phyloP scores from a whole-genome alignment of 805 yeast species.

The Grigorovia yakushimaensis region DNA sequence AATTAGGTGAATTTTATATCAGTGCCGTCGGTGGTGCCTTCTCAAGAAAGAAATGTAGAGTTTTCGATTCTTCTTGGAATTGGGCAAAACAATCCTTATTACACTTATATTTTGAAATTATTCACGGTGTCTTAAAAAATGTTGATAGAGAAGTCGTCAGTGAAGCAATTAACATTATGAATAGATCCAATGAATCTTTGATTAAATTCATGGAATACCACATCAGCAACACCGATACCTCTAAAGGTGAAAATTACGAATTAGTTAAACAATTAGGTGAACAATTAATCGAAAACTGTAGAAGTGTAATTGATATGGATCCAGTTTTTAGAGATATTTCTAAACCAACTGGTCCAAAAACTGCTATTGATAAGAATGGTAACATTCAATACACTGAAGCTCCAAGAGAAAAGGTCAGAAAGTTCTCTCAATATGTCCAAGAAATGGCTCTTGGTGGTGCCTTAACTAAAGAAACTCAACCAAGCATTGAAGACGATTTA shows the following conservation, averaged over 20 bases:
- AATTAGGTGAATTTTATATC: conserved; percentile 89
- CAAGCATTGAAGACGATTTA: conserved; percentile 77
- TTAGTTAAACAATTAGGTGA: conserved; percentile 85
- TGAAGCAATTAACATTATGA: conserved; percentile 95
- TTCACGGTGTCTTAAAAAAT: conserved; percentile 83
- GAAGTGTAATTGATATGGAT: conserved; percentile 63
- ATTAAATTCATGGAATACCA: conserved; percentile 94
- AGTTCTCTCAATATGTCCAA: conserved; percentile 87
- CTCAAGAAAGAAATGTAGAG: conserved; percentile 87
- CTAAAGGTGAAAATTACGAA: conserved; percentile 84
- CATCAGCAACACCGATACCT: conserved; percentile 49
- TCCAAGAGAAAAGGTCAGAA: conserved; percentile 83
- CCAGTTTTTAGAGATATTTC: conserved; percentile 96
- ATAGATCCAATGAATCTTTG: conserved; percentile 87
- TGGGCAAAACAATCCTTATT: conserved; percentile 98
- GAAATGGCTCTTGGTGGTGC: conserved; percentile 96
- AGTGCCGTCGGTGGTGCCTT: conserved; percentile 85
- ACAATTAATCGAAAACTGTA: conserved; percentile 91
- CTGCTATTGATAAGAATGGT: conserved; percentile 81
- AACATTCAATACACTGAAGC: conserved; percentile 75
- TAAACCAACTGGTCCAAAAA: conserved; percentile 91
- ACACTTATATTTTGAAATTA: conserved; percentile 88
- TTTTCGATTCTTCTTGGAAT: conserved; percentile 97
- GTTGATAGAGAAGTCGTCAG: conserved; percentile 94
- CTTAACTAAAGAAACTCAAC: conserved; percentile 56